These are phyloP conservation scores for Tuber aestivum DNA, from an alignment of 495 filamentous ascomycete species.

Conservation along the genomic window DNA sequence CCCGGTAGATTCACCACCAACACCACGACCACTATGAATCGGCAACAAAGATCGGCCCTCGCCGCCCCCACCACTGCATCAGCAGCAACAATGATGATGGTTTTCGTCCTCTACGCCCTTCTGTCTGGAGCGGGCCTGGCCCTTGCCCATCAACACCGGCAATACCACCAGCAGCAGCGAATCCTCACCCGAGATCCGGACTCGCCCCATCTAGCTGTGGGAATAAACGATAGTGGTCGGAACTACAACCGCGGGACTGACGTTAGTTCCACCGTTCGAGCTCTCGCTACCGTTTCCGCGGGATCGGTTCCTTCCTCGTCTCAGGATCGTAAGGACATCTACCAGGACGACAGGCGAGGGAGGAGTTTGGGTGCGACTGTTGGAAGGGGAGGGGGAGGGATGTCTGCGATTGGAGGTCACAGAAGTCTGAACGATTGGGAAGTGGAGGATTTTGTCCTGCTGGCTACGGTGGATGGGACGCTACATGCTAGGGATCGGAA, in stretches of 20 bases:
- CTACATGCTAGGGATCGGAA: slow-evolving; percentile 88
- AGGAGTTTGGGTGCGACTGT: not conserved
- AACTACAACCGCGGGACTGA: not conserved
- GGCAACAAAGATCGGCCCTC: not conserved
- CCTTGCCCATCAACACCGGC: not conserved
- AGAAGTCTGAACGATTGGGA: slow-evolving; percentile 80
- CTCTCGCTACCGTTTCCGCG: not conserved
- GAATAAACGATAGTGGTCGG: not conserved
- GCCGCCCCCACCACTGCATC: not conserved
- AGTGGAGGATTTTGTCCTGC: slow-evolving; percentile 98
- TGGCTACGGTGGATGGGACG: slow-evolving; percentile 98
- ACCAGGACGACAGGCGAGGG: not conserved
- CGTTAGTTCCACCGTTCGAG: not conserved
- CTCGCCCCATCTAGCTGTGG: not conserved
- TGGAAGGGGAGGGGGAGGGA: not conserved
- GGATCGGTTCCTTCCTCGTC: not conserved
- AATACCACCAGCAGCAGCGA: slow-evolving; percentile 1
- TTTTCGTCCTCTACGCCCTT: not conserved
- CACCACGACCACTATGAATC: not conserved
- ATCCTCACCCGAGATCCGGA: not conserved
- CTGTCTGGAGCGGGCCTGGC: not conserved
- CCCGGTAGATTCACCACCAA: not conserved
- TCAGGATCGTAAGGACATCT: not conserved
- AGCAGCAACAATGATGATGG: slow-evolving; percentile 1
- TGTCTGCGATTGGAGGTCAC: not conserved